Base-by-base conservation (phyloP, 352 stramenopile species). In the Thalassiosira exigua region DNA sequence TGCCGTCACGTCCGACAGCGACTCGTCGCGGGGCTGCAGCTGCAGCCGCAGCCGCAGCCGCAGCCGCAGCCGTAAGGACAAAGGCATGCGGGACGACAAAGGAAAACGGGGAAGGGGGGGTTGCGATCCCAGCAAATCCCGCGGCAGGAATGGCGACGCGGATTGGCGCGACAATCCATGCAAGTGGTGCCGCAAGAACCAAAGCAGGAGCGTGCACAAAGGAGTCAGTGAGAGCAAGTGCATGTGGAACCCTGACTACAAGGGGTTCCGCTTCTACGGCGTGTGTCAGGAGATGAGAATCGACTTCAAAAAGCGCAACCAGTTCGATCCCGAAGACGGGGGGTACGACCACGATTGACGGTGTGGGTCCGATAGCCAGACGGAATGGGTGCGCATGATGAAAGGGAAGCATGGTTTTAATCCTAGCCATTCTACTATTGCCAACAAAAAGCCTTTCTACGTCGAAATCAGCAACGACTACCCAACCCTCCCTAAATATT, bases 211-310 rank as follows among this genome's bases (percentile, higher is more conserved):
- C 12, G 27, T 26, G 9, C 60, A 73, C 32, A 29, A 26, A 0
- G 19, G 62, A 7, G 44, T 61, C 0, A 17, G 26, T 2, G 7
- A 4, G 7, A 32, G 1, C 1, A 4, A 73, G 26, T 79, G 60
- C 46, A 62, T 60, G 22, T 79, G 33, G 33, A 79, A 79, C 29
- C 24, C 46, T 4, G 73, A 79, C 11, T 51, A 51, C 14, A 52
- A 66, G 14, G 70, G 50, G 1, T 79, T 22, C 4, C 33, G 51
- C 4, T 60, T 60, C 12, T 19, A 0, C 9, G 72, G 21, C 19
- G 14, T 51, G 1, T 70, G 58, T 24, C 12, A 46, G 5, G 41
- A 48, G 33, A 27, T 79, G 5, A 21, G 58, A 2, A 50, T 68
- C 51, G 14, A 68, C 29, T 67, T 22, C 54, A 75, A 75, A 32